Percentiles rank a stretch among this genome's conserved stretches.
These are phyloP conservation scores for Tetradesmus obliquus DNA, from an alignment of 139 green algal species.

Conservation along the genomic window DNA sequence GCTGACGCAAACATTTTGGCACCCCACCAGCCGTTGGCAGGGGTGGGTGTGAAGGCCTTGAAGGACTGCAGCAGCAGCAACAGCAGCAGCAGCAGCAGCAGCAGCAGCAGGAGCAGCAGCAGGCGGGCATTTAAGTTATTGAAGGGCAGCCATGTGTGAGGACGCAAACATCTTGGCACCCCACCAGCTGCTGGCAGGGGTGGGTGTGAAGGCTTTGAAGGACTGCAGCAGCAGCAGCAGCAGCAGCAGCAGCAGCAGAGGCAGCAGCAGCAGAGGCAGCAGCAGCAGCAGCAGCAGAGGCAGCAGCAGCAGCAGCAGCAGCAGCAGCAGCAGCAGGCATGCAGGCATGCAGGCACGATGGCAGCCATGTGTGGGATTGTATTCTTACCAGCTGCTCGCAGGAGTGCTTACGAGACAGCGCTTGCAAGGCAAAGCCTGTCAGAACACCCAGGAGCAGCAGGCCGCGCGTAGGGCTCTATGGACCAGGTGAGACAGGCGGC, in stretches of 20 bases:
- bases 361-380: too few relatives aligned
- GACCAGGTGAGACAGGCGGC: too few relatives aligned
- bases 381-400: neutral
- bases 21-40: slow-evolving; percentile 81
- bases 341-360: too few relatives aligned
- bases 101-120: neutral
- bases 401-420: neutral
- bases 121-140: neutral
- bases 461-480: too few relatives aligned
- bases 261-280: too few relatives aligned
- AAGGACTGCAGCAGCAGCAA: neutral
- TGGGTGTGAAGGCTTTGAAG: slow-evolving; percentile 50
- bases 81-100: neutral
- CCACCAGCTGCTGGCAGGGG: slow-evolving; percentile 76
- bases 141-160: neutral
- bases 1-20: slow-evolving; percentile 71
- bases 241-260: neutral
- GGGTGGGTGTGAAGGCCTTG: slow-evolving; percentile 61
- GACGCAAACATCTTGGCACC: slow-evolving; percentile 68
- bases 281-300: neutral
- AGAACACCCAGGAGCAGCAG: too few relatives aligned
- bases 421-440: too few relatives aligned
- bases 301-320: neutral
- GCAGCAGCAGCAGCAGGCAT: too few relatives aligned
- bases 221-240: neutral